phyloP scores from a whole-genome alignment of 164 flowering plant genomes.

The Santalum album region DNA sequence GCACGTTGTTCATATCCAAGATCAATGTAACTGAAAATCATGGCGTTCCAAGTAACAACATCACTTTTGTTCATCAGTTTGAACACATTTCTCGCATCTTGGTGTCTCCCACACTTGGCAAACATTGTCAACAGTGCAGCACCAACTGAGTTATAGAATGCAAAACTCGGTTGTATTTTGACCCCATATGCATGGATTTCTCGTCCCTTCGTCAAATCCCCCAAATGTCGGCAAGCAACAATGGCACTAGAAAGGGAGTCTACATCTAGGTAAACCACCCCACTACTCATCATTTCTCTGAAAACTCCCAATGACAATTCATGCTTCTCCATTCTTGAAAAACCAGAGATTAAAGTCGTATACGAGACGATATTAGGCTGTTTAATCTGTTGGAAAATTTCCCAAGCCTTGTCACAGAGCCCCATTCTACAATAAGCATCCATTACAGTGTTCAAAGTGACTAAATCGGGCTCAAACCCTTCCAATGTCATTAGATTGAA shows the following conservation, averaged over 20 bases:
- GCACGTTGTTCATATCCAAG: not conserved
- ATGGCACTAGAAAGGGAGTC: conserved; percentile 1
- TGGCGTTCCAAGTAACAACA: conserved; percentile 5
- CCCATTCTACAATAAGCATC: conserved; percentile 4
- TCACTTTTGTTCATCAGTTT: not conserved
- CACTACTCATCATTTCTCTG: conserved; percentile 1
- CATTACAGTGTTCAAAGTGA: conserved; percentile 1
- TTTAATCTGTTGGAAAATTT: not conserved
- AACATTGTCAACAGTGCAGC: not conserved
- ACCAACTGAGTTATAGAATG: not conserved
- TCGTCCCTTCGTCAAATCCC: not conserved
- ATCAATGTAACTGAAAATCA: not conserved
- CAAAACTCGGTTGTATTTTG: not conserved
- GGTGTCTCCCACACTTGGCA: not conserved
- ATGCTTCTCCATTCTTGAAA: not conserved
- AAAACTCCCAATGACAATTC: not conserved
- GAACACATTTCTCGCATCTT: not conserved
- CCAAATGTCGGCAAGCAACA: conserved; percentile 1
- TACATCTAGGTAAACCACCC: not conserved
- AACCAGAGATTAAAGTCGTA: conserved; percentile 4
- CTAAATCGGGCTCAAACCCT: conserved; percentile 1
- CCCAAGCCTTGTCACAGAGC: not conserved
- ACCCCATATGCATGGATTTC: conserved; percentile 1
- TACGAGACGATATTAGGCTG: not conserved
- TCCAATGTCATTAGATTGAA: not conserved